Evolutionary conservation across 2,329 filamentous ascomycete genomes (phyloP).

Genomic region (Colletotrichum tropicicola): DNA sequence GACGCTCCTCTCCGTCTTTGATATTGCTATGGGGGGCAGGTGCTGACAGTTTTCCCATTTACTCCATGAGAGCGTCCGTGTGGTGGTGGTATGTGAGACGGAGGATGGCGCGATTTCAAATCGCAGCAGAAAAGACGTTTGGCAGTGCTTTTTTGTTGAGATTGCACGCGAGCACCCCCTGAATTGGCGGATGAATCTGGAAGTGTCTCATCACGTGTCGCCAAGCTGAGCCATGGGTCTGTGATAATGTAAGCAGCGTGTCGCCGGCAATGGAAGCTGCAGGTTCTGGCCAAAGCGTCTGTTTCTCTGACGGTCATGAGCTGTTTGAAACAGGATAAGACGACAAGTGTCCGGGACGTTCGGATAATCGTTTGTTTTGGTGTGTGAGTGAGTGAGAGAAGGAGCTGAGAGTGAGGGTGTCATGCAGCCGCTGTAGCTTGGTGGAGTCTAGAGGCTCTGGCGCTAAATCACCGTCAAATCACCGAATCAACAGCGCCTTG

Average conservation of each 20-base stretch:
- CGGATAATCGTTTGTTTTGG: too few species aligned
- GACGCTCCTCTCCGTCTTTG: too few species aligned
- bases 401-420: too few species aligned
- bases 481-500: too few species aligned
- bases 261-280: too few species aligned
- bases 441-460: too few species aligned
- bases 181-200: slow-evolving; percentile 21
- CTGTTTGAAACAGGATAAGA: too few species aligned
- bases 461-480: too few species aligned
- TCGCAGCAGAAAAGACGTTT: background rate
- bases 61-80: background rate
- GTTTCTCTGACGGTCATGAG: background rate
- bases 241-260: slow-evolving; percentile 14
- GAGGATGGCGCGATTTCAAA: background rate
- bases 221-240: slow-evolving; percentile 13
- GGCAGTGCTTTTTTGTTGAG: background rate
- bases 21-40: background rate
- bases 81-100: background rate
- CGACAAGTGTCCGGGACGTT: too few species aligned
- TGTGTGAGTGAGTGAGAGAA: too few species aligned
- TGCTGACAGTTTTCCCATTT: background rate
- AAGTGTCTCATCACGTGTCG: slow-evolving; percentile 31
- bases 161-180: slow-evolving; percentile 7
- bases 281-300: slow-evolving; percentile 11
- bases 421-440: too few species aligned